phyloP scores from a whole-genome alignment of 805 yeast species.

The Wickerhamiella occidentalis region DNA sequence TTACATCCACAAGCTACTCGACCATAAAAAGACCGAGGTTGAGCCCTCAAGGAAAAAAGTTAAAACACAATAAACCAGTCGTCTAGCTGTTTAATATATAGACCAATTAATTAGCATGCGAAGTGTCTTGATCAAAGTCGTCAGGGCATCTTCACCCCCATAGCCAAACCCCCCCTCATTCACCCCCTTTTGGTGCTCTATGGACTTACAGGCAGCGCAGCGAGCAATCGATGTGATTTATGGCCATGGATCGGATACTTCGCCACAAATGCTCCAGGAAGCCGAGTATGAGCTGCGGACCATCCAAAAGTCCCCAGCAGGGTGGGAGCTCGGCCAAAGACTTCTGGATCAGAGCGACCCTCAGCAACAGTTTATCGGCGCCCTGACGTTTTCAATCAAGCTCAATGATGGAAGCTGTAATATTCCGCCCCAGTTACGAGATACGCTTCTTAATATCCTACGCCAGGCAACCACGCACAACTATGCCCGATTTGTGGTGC shows the following conservation, averaged over 20 bases:
- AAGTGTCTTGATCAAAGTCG: too few species aligned
- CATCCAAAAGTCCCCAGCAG: conserved; percentile 45
- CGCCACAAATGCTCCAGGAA: conserved; percentile 13
- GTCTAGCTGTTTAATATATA: neutral
- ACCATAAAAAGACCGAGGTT: conserved; percentile 10
- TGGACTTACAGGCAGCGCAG: conserved; percentile 10
- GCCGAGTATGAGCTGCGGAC: conserved; percentile 45
- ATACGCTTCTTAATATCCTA: conserved; percentile 20
- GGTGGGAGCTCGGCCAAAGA: conserved; percentile 44
- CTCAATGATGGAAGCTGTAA: conserved; percentile 14
- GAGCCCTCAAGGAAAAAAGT: conserved; percentile 1
- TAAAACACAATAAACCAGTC: neutral
- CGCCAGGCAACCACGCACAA: conserved; percentile 10
- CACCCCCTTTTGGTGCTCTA: neutral
- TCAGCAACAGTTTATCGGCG: conserved; percentile 57
- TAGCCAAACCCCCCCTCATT: neutral
- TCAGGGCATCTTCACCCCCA: neutral
- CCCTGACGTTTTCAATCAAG: conserved; percentile 57
- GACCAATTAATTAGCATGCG: neutral
- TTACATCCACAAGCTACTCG: conserved; percentile 22
- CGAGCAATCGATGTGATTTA: conserved; percentile 17
- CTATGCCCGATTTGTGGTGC: conserved; percentile 34
- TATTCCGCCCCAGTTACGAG: conserved; percentile 6
- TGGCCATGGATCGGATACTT: conserved; percentile 14
- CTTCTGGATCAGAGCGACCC: conserved; percentile 32